These are phyloP conservation scores for Lactarius tabidus DNA, from an alignment of 768 basidiomycete species.

Conservation along the genomic window DNA sequence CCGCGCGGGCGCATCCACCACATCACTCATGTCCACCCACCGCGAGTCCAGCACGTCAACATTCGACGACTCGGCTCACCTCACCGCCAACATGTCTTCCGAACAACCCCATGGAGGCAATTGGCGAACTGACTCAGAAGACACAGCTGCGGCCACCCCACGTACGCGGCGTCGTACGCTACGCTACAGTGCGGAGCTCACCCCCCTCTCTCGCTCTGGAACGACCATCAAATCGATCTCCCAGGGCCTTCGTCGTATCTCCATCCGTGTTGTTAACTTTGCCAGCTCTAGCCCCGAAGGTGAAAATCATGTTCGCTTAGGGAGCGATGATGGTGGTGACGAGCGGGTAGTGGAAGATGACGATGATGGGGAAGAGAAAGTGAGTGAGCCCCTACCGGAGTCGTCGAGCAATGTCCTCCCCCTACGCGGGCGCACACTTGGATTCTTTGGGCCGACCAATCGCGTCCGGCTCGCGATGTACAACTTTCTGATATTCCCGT, in stretches of 20 bases:
- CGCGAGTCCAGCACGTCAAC: constrained; percentile 34
- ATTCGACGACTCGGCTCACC: constrained; percentile 56
- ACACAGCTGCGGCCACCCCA: constrained; percentile 36
- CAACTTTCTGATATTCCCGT: constrained; percentile 68
- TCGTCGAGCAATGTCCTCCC: constrained; percentile 43
- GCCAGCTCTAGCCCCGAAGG: constrained; percentile 57
- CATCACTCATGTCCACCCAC: constrained; percentile 44
- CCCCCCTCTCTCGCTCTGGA: constrained; percentile 59
- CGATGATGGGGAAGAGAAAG: constrained; percentile 34
- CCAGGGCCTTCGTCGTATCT: constrained; percentile 56
- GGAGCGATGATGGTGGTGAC: constrained; percentile 36
- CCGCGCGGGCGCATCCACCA: constrained; percentile 47
- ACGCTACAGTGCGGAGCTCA: constrained; percentile 52
- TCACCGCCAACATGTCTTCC: constrained; percentile 52
- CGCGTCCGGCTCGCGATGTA: constrained; percentile 59
- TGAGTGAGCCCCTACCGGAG: constrained; percentile 35
- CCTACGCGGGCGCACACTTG: constrained; percentile 75
- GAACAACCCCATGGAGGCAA: constrained; percentile 30
- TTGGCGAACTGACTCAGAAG: constrained; percentile 28
- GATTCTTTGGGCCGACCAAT: constrained; percentile 69
- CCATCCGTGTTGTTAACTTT: constrained; percentile 79
- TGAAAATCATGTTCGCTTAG: constrained; percentile 54
- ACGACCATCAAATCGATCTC: constrained; percentile 56
- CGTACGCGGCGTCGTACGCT: constrained; percentile 41
- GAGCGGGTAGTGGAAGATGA: constrained; percentile 29